These are phyloP conservation scores for Fusarium nodosum DNA, from an alignment of 2,329 filamentous ascomycete species.

Conservation along the genomic window DNA sequence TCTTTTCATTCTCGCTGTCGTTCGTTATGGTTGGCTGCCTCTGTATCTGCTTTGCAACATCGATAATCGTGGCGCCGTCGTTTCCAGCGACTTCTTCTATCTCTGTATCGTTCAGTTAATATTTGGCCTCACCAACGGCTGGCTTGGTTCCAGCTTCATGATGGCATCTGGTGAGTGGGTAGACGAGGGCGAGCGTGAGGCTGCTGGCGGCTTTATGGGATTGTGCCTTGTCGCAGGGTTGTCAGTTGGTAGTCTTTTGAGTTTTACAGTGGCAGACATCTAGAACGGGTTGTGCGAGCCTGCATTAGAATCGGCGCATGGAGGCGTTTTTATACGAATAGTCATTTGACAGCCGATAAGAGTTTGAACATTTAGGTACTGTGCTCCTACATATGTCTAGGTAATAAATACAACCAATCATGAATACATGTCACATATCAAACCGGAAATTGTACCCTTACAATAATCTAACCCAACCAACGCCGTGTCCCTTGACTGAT, in stretches of 20 bases:
- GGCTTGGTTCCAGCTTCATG: conserved; percentile 89
- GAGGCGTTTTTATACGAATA: conserved; percentile 23
- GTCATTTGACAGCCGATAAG: conserved; percentile 30
- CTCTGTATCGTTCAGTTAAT: conserved; percentile 83
- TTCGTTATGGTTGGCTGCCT: conserved; percentile 79
- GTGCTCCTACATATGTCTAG: conserved; percentile 14
- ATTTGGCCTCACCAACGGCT: conserved; percentile 90
- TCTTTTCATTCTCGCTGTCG: conserved; percentile 76
- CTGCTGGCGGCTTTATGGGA: conserved; percentile 94
- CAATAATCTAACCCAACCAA: conserved; percentile 37
- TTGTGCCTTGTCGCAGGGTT: conserved; percentile 88
- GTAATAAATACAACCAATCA: conserved; percentile 37
- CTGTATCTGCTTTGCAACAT: conserved; percentile 94
- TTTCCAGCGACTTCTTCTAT: conserved; percentile 90
- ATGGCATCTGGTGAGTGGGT: conserved; percentile 89
- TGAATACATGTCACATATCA: conserved; percentile 34
- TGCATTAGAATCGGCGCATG: conserved; percentile 28
- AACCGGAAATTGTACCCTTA: conserved; percentile 33
- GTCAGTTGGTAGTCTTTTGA: conserved; percentile 87
- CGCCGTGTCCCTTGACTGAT: conserved; percentile 42
- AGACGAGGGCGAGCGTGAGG: conserved; percentile 84
- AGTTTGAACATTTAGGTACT: conserved; percentile 26
- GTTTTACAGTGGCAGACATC: conserved; percentile 77
- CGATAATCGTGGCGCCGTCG: conserved; percentile 76
- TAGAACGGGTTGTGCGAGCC: conserved; percentile 43